A percentile compares a stretch with the other conserved stretches of the same genome.
These are phyloP conservation scores for Pistacia vera DNA, from an alignment of 345 rosid genomes.

Conservation along the genomic window DNA sequence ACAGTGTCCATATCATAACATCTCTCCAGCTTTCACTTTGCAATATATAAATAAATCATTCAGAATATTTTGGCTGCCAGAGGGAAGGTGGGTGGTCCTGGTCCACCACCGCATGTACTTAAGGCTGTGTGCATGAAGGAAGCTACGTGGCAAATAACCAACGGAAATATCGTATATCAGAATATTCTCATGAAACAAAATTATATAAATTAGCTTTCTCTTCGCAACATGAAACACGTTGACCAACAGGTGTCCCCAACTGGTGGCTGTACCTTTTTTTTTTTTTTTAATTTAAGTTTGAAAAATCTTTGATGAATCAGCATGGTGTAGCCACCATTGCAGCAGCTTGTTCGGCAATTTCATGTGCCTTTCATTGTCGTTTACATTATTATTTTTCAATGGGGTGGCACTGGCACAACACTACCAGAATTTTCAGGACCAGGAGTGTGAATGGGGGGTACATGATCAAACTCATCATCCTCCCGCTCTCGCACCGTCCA, in stretches of 20 bases:
- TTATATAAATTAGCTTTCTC: background rate
- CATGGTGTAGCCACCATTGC: background rate
- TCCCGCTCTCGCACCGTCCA: too few relatives aligned
- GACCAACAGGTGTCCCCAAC: background rate
- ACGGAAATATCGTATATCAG: too few relatives aligned
- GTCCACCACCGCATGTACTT: background rate
- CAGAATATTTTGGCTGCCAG: background rate
- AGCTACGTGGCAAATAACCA: slow-evolving; percentile 5
- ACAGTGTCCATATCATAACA: background rate
- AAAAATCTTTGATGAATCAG: background rate
- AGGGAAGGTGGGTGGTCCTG: background rate
- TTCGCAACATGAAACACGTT: slow-evolving; percentile 13
- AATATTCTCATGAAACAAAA: too few relatives aligned
- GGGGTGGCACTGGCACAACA: background rate
- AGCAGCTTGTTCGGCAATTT: slow-evolving; percentile 6
- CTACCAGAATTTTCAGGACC: background rate
- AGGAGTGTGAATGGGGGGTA: background rate
- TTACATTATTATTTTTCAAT: background rate
- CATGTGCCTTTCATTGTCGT: background rate
- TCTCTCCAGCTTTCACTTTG: background rate
- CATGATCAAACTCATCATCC: background rate
- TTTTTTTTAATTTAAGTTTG: background rate
- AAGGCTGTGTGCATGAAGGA: too few relatives aligned
- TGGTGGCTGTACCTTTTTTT: background rate
- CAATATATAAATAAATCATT: background rate